Evolutionary conservation across 2,329 filamentous ascomycete genomes (phyloP), one percentile per base, ranked within the genome.

Genomic region (Plenodomus tracheiphilus): DNA sequence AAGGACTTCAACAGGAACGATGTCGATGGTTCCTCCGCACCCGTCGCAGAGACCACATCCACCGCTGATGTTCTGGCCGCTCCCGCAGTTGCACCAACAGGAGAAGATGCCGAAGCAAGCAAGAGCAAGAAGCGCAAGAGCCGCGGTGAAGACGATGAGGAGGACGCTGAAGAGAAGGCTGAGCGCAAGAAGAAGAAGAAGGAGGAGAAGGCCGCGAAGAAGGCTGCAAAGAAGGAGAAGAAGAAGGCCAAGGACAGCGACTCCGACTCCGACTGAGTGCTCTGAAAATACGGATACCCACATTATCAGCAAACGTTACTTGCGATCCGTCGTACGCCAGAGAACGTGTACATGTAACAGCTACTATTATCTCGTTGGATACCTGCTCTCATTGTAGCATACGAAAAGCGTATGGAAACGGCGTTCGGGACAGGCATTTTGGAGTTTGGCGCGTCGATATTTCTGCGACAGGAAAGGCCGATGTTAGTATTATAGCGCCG

Each of bases 141-240:
- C 56, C 74, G 75, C 55, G 75, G 74, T 49, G 76, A 78, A 22
- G 75, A 72, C 49, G 76, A 77, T 15, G 74, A 72, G 40, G 74
- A 78, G 64, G 73, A 67, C 1, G 61, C 70, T 4, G 77, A 79
- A 50, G 75, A 78, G 59, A 74, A 75, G 64, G 76, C 75, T 4
- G 76, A 77, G 63, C 73, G 75, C 48, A 78, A 78, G 66, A 67
- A 85, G 75, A 85, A 87, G 77, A 91, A 91, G 81, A 94, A 89
- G 80, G 84, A 86, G 65, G 89, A 89, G 78, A 70, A 70, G 56
- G 64, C 59, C 15, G 55, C 59, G 21, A 70, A 71, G 57, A 70
- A 68, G 40, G 38, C 41, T 5, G 54, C 56, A 15, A 68, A 66
- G 60, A 67, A 71, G 53, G 61, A 66, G 39, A 64, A 64, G 56